Evolutionary conservation across 2,329 filamentous ascomycete species (phyloP).

Genomic region (Monosporascus cannonballus): DNA sequence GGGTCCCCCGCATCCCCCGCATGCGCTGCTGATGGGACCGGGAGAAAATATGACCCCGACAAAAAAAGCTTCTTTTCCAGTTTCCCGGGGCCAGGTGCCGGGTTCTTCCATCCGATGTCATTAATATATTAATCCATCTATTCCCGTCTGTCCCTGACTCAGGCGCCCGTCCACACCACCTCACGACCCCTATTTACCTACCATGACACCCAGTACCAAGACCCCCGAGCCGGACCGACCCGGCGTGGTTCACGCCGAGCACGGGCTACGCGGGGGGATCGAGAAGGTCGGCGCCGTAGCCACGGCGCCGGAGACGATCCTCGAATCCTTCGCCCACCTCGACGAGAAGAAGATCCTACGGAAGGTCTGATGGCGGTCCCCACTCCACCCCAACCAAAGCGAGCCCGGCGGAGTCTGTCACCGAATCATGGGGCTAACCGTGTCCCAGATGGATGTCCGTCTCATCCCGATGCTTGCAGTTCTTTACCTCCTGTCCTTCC

Average conservation of each 20-base stretch:
- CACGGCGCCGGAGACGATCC: conserved; percentile 14
- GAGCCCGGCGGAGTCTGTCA: not conserved
- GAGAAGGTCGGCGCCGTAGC: conserved; percentile 15
- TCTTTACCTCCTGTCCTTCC: conserved; percentile 63
- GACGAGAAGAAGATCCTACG: conserved; percentile 54
- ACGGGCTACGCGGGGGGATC: conserved; percentile 10
- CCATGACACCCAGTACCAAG: conserved; percentile 14
- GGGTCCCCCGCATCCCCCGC: not conserved
- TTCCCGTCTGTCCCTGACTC: not conserved
- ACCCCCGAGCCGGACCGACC: conserved; percentile 12
- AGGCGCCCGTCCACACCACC: not conserved
- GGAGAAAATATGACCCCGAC: not conserved
- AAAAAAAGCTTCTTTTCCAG: not conserved
- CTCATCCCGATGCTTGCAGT: conserved; percentile 58
- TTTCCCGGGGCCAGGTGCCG: no score
- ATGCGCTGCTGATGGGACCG: not conserved
- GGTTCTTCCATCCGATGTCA: no score
- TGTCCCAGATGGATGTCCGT: conserved; percentile 41
- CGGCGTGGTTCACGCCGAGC: conserved; percentile 8
- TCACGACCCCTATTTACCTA: not conserved
- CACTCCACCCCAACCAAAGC: not conserved
- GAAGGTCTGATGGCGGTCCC: conserved; percentile 32
- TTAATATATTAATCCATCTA: not conserved
- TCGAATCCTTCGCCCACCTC: conserved; percentile 32
- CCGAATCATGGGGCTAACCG: conserved; percentile 5